Conservation (phyloP, 2,329 filamentous ascomycete genomes). For the Penicillium sp. region DNA sequence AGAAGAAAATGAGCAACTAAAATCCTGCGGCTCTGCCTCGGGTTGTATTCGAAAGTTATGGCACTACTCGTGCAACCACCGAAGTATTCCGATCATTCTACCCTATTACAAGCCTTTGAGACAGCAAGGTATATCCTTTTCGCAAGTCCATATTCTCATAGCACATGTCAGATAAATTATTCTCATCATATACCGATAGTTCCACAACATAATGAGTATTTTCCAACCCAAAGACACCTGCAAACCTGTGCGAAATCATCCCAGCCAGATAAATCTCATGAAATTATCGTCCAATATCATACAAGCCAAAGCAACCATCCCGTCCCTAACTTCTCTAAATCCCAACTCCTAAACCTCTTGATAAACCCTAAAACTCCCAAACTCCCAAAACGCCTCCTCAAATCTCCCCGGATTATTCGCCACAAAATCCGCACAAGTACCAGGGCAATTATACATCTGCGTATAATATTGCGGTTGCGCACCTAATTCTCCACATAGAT, state of each 20-base stretch:
- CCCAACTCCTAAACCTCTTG: constrained; percentile 42
- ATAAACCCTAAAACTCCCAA: constrained; percentile 66
- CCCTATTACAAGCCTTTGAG: background rate
- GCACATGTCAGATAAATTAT: background rate
- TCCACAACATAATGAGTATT: background rate
- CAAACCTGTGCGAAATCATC: too few species aligned
- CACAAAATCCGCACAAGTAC: constrained; percentile 64
- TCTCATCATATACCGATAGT: background rate
- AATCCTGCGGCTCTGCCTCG: too few species aligned
- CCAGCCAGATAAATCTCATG: background rate
- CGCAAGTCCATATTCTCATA: background rate
- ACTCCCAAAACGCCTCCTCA: constrained; percentile 69
- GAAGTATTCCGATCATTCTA: background rate
- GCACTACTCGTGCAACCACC: too few species aligned
- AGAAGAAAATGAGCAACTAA: too few species aligned
- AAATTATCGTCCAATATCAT: background rate
- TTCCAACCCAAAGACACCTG: background rate
- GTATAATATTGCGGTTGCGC: constrained; percentile 43
- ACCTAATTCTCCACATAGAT: constrained; percentile 66
- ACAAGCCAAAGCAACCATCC: background rate
- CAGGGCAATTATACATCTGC: constrained; percentile 51
- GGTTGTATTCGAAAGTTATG: too few species aligned
- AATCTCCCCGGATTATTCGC: constrained; percentile 63
- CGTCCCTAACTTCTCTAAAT: too few species aligned
- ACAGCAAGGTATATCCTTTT: background rate